Conservation (phyloP, 108 stramenopile genomes). For the Nannochloropsis salina region DNA sequence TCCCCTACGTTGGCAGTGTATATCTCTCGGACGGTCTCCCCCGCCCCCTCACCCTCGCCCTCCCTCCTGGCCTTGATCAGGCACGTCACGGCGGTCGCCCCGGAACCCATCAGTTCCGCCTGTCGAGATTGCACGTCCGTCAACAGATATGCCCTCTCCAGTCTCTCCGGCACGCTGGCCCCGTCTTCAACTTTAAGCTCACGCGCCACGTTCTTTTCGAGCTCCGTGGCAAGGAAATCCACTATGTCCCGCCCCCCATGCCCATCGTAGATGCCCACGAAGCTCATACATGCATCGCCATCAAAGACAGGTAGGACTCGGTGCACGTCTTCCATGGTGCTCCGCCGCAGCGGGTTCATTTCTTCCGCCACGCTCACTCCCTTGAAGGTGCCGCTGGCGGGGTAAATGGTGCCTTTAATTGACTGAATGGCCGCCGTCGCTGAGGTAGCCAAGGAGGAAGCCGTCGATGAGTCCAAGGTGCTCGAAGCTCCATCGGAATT, state of each 20-base stretch:
- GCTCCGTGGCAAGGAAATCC: constrained; percentile 75
- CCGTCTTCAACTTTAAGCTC: constrained; percentile 61
- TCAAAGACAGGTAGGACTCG: constrained; percentile 53
- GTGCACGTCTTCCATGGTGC: constrained; percentile 91
- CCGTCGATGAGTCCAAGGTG: background rate
- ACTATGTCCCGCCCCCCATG: constrained; percentile 78
- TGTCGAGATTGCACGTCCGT: constrained; percentile 75
- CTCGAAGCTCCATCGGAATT: no score
- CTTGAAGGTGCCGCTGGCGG: background rate
- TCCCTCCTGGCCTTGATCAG: constrained; percentile 56
- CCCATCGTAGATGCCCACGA: constrained; percentile 84
- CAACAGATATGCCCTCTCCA: constrained; percentile 76
- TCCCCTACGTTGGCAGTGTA: constrained; percentile 92
- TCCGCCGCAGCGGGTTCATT: constrained; percentile 73
- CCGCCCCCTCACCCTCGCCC: constrained; percentile 38
- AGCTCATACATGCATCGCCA: constrained; percentile 51
- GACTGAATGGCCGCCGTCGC: background rate
- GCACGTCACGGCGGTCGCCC: constrained; percentile 86
- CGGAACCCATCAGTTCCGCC: constrained; percentile 68
- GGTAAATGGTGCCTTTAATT: background rate
- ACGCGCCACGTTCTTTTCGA: constrained; percentile 66
- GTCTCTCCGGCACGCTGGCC: constrained; percentile 28
- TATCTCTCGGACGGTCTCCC: constrained; percentile 42
- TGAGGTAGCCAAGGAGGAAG: background rate
- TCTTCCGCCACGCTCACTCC: background rate